phyloP scores from a whole-genome alignment of 345 rosid species.

The Camelina laxa region DNA sequence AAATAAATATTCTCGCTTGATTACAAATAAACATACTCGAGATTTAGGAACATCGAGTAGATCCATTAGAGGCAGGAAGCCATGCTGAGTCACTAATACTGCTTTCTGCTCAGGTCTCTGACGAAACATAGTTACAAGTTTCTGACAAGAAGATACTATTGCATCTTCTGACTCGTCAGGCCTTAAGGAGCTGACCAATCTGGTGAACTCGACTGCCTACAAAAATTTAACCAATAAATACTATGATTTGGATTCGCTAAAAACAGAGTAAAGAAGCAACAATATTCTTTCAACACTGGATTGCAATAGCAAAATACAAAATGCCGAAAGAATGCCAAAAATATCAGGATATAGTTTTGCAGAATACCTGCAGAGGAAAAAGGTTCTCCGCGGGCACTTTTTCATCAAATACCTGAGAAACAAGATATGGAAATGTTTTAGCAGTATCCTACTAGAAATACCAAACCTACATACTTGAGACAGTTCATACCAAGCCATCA shows the following conservation, averaged over 20 bases:
- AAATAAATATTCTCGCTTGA: slow-evolving; percentile 16
- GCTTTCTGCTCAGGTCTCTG: slow-evolving; percentile 93
- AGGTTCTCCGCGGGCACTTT: slow-evolving; percentile 86
- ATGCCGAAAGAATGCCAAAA: background rate
- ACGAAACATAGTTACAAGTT: slow-evolving; percentile 74
- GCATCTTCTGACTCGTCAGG: slow-evolving; percentile 91
- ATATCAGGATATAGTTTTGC: slow-evolving; percentile 6
- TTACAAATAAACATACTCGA: slow-evolving; percentile 63
- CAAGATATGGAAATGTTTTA: slow-evolving; percentile 22
- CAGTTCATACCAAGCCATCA: slow-evolving; percentile 84
- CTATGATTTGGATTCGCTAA: slow-evolving; percentile 23
- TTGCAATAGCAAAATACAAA: slow-evolving; percentile 1
- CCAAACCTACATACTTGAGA: slow-evolving; percentile 19
- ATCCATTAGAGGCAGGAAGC: slow-evolving; percentile 88
- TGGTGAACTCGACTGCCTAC: slow-evolving; percentile 93
- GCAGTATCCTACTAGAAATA: slow-evolving; percentile 9
- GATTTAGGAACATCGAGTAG: slow-evolving; percentile 83
- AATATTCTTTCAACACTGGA: slow-evolving; percentile 1
- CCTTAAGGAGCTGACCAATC: slow-evolving; percentile 80
- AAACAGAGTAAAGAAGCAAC: slow-evolving; percentile 12
- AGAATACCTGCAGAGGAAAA: slow-evolving; percentile 85
- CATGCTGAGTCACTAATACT: slow-evolving; percentile 86
- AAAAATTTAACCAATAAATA: slow-evolving; percentile 40
- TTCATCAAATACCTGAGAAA: slow-evolving; percentile 79
- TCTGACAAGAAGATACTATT: slow-evolving; percentile 82